Conservation (phyloP, 2,329 filamentous ascomycete genomes). For the Fusarium drepaniforme region DNA sequence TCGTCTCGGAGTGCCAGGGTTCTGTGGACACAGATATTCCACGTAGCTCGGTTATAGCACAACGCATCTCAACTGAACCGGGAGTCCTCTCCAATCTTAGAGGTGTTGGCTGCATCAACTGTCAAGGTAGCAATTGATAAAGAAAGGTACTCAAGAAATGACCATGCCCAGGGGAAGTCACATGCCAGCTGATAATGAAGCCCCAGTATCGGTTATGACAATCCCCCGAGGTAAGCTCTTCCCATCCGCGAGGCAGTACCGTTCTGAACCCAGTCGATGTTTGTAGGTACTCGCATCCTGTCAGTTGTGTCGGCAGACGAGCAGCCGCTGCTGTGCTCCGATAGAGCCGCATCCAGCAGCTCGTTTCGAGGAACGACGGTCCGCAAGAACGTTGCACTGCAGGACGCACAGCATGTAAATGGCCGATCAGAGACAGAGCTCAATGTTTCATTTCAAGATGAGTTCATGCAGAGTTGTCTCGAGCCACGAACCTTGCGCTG, state of each 20-base stretch:
- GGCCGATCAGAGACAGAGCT: slow-evolving; percentile 10
- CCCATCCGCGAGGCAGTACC: background rate
- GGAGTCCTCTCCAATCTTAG: background rate
- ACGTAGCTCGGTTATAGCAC: background rate
- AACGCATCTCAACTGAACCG: background rate
- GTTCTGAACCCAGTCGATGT: background rate
- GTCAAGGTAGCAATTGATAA: background rate
- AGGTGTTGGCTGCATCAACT: background rate
- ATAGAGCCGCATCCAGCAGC: slow-evolving; percentile 29
- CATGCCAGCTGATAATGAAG: background rate
- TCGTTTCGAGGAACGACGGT: slow-evolving; percentile 10
- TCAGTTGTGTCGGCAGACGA: background rate
- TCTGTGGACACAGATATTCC: background rate
- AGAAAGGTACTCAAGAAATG: background rate
- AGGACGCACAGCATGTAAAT: slow-evolving; percentile 18
- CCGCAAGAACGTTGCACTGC: slow-evolving; percentile 19
- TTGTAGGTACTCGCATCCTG: slow-evolving; percentile 1
- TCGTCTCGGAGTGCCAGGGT: background rate
- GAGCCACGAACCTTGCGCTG: background rate
- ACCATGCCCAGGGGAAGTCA: background rate
- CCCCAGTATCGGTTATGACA: background rate
- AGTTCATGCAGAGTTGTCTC: background rate
- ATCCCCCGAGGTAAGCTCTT: background rate
- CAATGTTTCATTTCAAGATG: background rate
- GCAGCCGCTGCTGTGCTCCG: slow-evolving; percentile 15